Evolutionary conservation across 805 yeast species (phyloP).

Genomic region (Spathaspora arborariae): DNA sequence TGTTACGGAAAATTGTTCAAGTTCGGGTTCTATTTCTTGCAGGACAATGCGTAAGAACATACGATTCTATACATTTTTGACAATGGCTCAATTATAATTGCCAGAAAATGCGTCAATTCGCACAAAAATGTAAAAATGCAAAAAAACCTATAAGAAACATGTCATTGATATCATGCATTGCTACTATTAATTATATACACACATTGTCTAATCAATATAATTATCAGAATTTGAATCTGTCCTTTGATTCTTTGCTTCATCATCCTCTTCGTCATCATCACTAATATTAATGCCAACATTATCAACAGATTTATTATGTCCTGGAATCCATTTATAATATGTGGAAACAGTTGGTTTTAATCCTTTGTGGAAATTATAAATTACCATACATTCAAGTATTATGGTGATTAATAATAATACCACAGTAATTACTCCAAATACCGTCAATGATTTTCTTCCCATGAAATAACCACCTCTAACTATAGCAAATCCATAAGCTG

Average conservation of each 20-base stretch:
- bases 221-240: not conserved
- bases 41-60: not conserved
- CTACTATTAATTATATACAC: not conserved
- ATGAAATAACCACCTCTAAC: conserved; percentile 37
- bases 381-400: conserved; percentile 12
- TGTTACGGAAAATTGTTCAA: not conserved
- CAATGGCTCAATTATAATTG: not conserved
- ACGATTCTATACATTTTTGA: not conserved
- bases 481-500: conserved; percentile 26
- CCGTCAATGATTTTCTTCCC: conserved; percentile 41
- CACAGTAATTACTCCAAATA: conserved; percentile 42
- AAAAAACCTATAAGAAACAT: not conserved
- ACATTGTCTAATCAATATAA: not conserved
- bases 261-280: conserved; percentile 4
- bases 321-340: conserved; percentile 10
- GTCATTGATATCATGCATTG: not conserved
- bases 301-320: conserved; percentile 1
- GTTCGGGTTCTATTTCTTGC: too few species aligned
- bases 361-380: conserved; percentile 17
- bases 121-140: too few species aligned
- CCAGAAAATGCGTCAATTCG: not conserved
- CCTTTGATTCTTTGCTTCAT: not conserved
- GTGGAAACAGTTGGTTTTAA: conserved; percentile 14
- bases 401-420: conserved; percentile 35
- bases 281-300: conserved; percentile 4